Evolutionary conservation across 2,329 filamentous ascomycete species (phyloP), one percentile per base, ranked within the genome.

Genomic region (Neofusicoccum ribis): DNA sequence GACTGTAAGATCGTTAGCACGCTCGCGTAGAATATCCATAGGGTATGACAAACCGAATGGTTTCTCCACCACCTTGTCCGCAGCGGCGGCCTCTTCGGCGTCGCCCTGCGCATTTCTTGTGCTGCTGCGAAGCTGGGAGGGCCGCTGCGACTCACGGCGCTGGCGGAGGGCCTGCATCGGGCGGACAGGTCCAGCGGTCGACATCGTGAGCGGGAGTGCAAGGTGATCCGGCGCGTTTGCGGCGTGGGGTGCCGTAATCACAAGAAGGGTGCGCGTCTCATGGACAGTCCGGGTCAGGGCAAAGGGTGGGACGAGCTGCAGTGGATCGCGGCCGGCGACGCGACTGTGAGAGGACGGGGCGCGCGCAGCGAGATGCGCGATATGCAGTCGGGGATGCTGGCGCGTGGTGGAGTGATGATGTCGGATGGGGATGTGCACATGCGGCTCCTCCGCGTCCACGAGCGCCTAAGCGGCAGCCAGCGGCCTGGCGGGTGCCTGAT

Each of bases 1-100:
- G 49, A 94, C 92, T 93, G 65, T 27, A 14, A 14, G 3, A n/a
- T 2, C 3, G 44, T 41, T 15, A 61, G 47, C 17, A 49, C 3
- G 34, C 11, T 43, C 14, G 1, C 15, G 23, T n/a, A 31, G 7
- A 15, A 31, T 11, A 6, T 15, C 17, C 20, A 31, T 49, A 23
- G 7, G 14, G 1, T 23, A 34, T 11, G 54, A 43, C 69, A n/a
- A 71, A 75, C 74, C 72, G 65, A 72, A 76, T 65, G 73, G 74
- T 66, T 69, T 72, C 39, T 69, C 63, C 37, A 75, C 71, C 27
- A 72, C 72, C 68, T 74, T 76, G 23, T 36, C 44, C 20, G 67
- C 68, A 64, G 66, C 58, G 49, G 69, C 70, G 59, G 71, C 71
- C 37, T 77, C 73, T 70, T 73, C 73, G 56, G 67, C 72, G 63